These are phyloP conservation scores for Saccharomycopsis phalli DNA, from an alignment of 1,139 yeast species.

Conservation along the genomic window DNA sequence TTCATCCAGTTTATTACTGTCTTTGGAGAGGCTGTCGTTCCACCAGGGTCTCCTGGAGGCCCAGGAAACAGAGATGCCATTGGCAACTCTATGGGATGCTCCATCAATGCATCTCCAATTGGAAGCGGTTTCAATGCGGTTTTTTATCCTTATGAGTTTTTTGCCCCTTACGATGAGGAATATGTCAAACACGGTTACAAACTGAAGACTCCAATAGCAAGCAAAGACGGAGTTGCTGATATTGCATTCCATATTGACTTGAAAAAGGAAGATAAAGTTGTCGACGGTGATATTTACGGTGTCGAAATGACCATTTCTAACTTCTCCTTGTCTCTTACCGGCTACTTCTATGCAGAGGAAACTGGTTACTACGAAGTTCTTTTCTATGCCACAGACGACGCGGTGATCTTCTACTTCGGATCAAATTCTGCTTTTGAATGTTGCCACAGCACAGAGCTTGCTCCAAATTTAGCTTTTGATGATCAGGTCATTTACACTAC, in stretches of 20 bases:
- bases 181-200: background rate
- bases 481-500: constrained; percentile 11
- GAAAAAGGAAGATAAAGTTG: background rate
- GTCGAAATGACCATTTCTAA: constrained; percentile 2
- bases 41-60: too few relatives aligned
- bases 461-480: constrained; percentile 13
- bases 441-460: constrained; percentile 3
- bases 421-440: constrained; percentile 7
- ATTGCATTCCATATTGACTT: background rate
- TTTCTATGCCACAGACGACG: constrained; percentile 4
- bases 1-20: too few relatives aligned
- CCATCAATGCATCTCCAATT: background rate
- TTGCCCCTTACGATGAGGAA: background rate
- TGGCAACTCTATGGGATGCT: background rate
- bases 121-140: background rate
- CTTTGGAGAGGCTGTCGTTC: too few relatives aligned
- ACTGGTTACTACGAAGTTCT: constrained; percentile 12
- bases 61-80: background rate
- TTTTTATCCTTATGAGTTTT: background rate
- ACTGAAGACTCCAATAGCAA: background rate
- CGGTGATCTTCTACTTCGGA: constrained; percentile 13
- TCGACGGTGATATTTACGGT: constrained; percentile 6
- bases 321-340: constrained; percentile 15
- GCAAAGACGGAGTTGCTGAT: background rate
- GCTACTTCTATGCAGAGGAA: constrained; percentile 14